Evolutionary conservation across 192 early-diverging fungal species (phyloP).

Genomic region (Haplosporangium gracile): DNA sequence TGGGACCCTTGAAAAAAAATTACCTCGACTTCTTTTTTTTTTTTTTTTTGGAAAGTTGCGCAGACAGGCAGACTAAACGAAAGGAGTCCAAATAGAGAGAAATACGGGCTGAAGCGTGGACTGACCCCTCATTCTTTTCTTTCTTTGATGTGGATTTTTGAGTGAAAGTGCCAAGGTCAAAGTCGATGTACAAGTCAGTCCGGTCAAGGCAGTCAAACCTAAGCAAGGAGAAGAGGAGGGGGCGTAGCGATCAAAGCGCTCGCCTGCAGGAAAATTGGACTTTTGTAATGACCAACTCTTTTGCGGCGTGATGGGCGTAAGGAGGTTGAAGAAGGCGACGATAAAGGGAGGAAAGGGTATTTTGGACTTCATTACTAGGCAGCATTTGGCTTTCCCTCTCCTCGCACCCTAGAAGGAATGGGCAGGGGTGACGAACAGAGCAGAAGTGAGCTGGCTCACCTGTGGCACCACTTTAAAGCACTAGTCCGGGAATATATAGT

Average conservation of each 20-base stretch:
- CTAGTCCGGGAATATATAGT: neutral
- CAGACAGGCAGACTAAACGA: neutral
- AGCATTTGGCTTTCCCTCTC: neutral
- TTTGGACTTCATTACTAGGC: neutral
- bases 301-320: neutral
- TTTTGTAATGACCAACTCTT: neutral
- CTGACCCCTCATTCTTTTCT: neutral
- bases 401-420: neutral
- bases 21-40: neutral
- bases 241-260: too few species aligned
- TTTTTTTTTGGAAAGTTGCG: neutral
- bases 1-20: too few species aligned
- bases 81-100: neutral
- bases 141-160: too few species aligned
- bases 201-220: too few species aligned
- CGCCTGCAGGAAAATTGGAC: too few species aligned
- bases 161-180: too few species aligned
- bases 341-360: neutral
- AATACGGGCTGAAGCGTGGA: neutral
- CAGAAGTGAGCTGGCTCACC: neutral
- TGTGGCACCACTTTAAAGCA: neutral
- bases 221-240: too few species aligned
- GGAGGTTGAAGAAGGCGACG: neutral
- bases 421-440: neutral
- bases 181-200: too few species aligned